Evolutionary conservation across 441 rosid species (phyloP).

Genomic region (Croton setiger): DNA sequence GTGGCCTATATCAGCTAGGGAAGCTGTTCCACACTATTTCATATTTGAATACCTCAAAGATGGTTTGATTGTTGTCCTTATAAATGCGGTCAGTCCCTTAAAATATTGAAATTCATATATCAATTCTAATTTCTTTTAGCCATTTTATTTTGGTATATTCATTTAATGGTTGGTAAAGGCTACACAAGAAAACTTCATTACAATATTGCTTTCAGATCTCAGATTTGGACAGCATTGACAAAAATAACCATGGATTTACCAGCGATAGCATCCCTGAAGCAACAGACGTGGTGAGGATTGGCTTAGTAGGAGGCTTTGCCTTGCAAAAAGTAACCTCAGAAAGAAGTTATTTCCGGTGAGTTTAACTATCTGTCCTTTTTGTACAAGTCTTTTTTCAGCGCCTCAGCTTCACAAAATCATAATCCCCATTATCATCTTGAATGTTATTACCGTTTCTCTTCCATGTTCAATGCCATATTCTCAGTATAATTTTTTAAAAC

Average conservation of each 20-base stretch:
- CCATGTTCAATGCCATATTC: neutral
- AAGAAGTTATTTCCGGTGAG: conserved; percentile 87
- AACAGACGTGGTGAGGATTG: conserved; percentile 70
- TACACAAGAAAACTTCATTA: neutral
- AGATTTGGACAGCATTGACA: conserved; percentile 55
- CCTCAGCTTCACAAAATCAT: neutral
- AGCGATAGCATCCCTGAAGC: conserved; percentile 58
- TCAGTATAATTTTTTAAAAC: neutral
- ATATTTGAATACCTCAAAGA: conserved; percentile 74
- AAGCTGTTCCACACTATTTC: conserved; percentile 65
- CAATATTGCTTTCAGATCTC: conserved; percentile 51
- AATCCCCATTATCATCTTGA: neutral
- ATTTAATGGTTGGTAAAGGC: neutral
- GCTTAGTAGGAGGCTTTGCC: conserved; percentile 88
- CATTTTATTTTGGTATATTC: neutral
- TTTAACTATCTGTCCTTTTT: neutral
- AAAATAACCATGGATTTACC: conserved; percentile 47
- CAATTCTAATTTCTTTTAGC: conserved; percentile 14
- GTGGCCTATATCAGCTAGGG: conserved; percentile 88
- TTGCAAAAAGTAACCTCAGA: conserved; percentile 68
- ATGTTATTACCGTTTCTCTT: neutral
- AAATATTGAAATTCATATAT: conserved; percentile 13
- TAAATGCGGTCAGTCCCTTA: conserved; percentile 63
- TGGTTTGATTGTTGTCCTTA: conserved; percentile 55
- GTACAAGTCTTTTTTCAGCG: neutral